phyloP scores from a whole-genome alignment of 306 rosid genomes.

The Inga oerstediana region DNA sequence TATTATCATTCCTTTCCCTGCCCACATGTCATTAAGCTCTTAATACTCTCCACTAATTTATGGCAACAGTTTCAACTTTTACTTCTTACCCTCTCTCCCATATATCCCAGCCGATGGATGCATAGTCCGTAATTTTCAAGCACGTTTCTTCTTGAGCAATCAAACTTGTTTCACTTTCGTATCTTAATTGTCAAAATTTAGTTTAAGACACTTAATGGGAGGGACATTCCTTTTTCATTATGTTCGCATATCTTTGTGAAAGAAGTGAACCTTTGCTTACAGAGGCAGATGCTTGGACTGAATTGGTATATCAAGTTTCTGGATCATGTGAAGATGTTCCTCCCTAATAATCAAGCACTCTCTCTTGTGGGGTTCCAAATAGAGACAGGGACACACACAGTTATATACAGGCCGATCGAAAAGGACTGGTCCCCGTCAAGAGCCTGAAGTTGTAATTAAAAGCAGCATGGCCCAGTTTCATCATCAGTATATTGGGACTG shows the following conservation, averaged over 20 bases:
- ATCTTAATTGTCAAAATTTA: not conserved
- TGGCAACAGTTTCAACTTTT: no score
- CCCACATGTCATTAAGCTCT: not conserved
- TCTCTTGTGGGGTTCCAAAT: not conserved
- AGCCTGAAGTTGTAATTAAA: not conserved
- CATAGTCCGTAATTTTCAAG: not conserved
- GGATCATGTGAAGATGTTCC: not conserved
- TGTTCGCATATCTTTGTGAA: not conserved
- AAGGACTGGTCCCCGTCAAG: not conserved
- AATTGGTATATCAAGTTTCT: not conserved
- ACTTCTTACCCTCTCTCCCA: not conserved
- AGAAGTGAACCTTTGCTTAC: not conserved
- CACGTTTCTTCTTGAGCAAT: not conserved
- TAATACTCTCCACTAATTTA: not conserved
- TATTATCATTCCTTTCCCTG: not conserved
- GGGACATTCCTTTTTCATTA: not conserved
- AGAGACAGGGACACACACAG: not conserved
- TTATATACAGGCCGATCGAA: not conserved
- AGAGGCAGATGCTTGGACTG: not conserved
- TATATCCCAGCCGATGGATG: not conserved
- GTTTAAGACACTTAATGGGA: not conserved
- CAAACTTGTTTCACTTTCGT: not conserved
- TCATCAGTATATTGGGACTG: not conserved
- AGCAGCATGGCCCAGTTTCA: not conserved
- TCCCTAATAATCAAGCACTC: not conserved